Base-by-base conservation (phyloP, 306 rosid genomes). In the Carpinus viminea region DNA sequence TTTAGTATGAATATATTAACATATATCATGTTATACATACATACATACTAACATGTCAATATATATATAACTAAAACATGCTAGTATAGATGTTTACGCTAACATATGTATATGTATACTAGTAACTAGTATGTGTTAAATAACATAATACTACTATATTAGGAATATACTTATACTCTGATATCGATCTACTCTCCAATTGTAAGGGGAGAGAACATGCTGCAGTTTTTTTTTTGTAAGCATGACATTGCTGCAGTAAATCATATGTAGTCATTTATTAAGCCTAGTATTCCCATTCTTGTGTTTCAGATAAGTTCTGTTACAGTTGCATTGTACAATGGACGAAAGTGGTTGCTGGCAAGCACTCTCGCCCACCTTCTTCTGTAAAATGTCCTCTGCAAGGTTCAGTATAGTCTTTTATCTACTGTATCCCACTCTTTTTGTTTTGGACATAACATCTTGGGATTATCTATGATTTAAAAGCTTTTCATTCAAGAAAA, bases 331-430 rank as follows among this genome's bases (percentile, higher is more conserved):
- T 94, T 82, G 50, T 86, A n/a, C 98, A 92, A 50, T 94, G 98
- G 98, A 76, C 88, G 75, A 92, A 89, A 71, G 93, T 94, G 45
- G 86, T 88, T 84, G 70, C 92, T 68, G 69, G 80, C 73, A 92
- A 91, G 83, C 89, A 73, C 69, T 78, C 75, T 57, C 48, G 73
- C 82, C 71, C 85, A 18, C 82, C 81, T 76, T 74, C 93, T 55
- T 88, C 88, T 53, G 84, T 94, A 8, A 91, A 87, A 73, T 94
- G 98, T 68, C 98, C 98, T 69, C 50, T 94, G 98, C 91, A 94
- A 94, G 97, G 98, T 92, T 82, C 60, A 78, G 11, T 81, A 74
- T 73, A 11, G 59, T 74, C 64, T 52, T 12, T 18, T 79, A 7
- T 72, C 34, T 5, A 3, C 2, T 54, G 72, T 28, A 10, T 11